Evolutionary conservation across 2,329 filamentous ascomycete genomes (phyloP), one percentile per base, ranked within the genome.

Genomic region (Colletotrichum siamense): DNA sequence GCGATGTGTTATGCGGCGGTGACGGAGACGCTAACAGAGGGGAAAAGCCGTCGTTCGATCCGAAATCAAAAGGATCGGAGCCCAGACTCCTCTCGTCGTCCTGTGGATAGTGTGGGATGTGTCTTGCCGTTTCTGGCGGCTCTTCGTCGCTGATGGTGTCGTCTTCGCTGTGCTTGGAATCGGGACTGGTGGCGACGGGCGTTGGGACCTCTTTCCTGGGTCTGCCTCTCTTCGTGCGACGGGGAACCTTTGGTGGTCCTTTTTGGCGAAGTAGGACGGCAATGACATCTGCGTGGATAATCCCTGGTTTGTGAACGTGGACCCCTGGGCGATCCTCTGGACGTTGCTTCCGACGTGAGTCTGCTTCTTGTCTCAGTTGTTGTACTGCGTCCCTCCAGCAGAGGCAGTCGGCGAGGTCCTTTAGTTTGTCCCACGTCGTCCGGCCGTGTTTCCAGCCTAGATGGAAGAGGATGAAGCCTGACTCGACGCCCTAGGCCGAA

Each of bases 71-170:
- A 59, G 55, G 12, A 8, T 18, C 26, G 2, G 0, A 18, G 9
- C 15, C 16, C 26, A 9, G 10, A 3, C 16, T 16, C 16, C 7
- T 18, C 2, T 39, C 16, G 16, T 39, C 36, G 49, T 55, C 49
- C 49, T 22, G 0, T 22, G 22, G 49, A 15, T 55, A 22, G 8
- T 55, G 5, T 0, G 2, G 0, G 4, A 3, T 10, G 49, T 24
- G 0, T 55, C 49, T 55, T 5, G 22, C 49, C 5, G 22, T 13
- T 18, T 22, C 49, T 22, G 9, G 49, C 2, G 1, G 2, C 2
- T 55, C 49, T 0, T 55, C 49, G 0, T 55, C 49, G n/a, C 22
- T 3, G 0, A 0, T 6, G 22, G n/a, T 24, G 22, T 39, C 2
- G 22, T 39, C 4, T 16, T 39, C 15, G 36, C 36, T 18, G 15